Conservation (phyloP, 179 eudicot genomes). For the Vitellaria paradoxa region DNA sequence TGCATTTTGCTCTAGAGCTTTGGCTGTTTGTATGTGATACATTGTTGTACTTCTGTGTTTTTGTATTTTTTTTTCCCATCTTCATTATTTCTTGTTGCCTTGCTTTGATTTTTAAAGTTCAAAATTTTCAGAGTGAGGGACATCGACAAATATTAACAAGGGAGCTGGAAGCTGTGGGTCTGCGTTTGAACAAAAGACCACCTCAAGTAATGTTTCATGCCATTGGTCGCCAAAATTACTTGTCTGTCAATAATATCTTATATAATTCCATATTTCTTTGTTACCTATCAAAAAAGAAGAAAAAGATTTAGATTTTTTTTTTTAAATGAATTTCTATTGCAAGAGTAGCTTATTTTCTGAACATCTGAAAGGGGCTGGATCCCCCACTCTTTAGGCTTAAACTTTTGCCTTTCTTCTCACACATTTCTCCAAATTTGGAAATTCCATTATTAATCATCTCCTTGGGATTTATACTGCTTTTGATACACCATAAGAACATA, state of each 20-base stretch:
- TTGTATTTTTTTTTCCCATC: conserved; percentile 4
- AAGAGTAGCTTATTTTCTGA: neutral
- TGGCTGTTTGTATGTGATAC: neutral
- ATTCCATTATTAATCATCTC: neutral
- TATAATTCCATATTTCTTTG: neutral
- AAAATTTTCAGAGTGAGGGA: conserved; percentile 85
- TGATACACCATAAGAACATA: neutral
- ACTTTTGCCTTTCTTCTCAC: neutral
- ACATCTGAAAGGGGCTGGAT: neutral
- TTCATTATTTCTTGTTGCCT: conserved; percentile 9
- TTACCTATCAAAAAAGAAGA: neutral
- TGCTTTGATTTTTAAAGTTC: conserved; percentile 11
- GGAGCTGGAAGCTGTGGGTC: conserved; percentile 98
- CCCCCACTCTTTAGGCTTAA: neutral
- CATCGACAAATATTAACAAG: conserved; percentile 96
- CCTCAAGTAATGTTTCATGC: conserved; percentile 69
- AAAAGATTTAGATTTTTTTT: too few relatives aligned
- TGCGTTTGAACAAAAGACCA: conserved; percentile 93
- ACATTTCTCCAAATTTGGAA: neutral
- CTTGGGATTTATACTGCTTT: neutral
- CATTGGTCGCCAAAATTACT: neutral
- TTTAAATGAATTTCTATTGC: neutral
- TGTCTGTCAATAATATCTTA: neutral
- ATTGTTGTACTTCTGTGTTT: neutral
- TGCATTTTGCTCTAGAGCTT: neutral